Evolutionary conservation across 805 yeast species (phyloP), one percentile per base, ranked within the genome.

Genomic region (Cyberlindnera japonica): DNA sequence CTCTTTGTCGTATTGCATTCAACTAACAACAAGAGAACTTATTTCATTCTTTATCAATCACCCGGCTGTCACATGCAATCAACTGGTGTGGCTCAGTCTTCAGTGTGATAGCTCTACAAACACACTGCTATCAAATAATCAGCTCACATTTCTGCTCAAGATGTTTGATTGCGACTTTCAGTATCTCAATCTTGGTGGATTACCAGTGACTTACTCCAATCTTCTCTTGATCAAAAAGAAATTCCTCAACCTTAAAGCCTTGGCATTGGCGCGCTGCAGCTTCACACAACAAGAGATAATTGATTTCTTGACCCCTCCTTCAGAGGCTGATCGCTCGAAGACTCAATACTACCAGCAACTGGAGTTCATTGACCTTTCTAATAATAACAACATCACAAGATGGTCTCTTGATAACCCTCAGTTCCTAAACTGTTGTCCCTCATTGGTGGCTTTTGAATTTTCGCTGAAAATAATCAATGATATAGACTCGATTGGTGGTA

Each of bases 21-120:
- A 80, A 50, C 67, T 88, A 36, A 77, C 88, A 17, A 81, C 91
- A 4, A 74, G 81, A 48, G 90, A 83, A 27, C 63, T 87, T 39
- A 72, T 84, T 47, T 77, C 76, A 49, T 83, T 87, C 50, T 68
- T 87, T 45, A 71, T 80, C 3, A 72, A 75, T 46, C 95, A 88
- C 63, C 89, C 93, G 0, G 72, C 91, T 2, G 62, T 67, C 3
- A 63, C 68, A 0, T 45, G 65, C 4, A 67, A 72, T 16, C 67
- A 75, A 11, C 63, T 83, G 32, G 69, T 71, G 36, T 83, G 90
- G 90, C 69, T 83, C 17, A 81, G 76, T 44, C 62, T 83, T 33
- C 81, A 78, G 55, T 77, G 75, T 46, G 83, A 81, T 45, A 69
- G 78, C 8, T 77, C 80, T 47, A 77, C 80, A 31, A 80, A 81